Evolutionary conservation across 2,329 filamentous ascomycete species (phyloP), one percentile per base, ranked within the genome.

Genomic region (Fusarium foetens): DNA sequence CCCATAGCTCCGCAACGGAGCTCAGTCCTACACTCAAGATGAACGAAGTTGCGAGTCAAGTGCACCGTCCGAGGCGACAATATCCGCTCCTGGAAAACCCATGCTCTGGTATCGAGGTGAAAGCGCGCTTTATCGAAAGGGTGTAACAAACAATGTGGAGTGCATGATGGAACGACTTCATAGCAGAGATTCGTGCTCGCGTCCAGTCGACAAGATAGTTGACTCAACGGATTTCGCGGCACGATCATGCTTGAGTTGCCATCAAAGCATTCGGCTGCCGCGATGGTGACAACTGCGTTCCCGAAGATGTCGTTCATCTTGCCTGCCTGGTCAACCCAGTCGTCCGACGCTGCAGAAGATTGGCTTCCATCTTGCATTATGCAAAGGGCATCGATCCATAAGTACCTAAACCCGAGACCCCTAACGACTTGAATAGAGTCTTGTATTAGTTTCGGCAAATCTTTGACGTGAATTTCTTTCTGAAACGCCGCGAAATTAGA

Each of bases 261-360:
- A 46, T 55, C 38, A 31, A 55, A 55, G 38, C 38, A 55, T 46
- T 55, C 52, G 27, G 52, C 38, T 55, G 52, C 52, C 38, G 52
- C 52, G 36, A 55, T 55, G 38, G 52, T 55, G 9, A 55, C 52
- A 17, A 31, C 27, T 16, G 52, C 52, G 29, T 46, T 55, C 14
- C 52, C 52, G 38, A 55, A 55, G 10, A 55, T 55, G 17, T 55
- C 52, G 17, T 55, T 55, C 52, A 55, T 55, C 27, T 55, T 55
- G 9, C 38, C 52, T 11, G 52, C 52, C 19, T 55, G 52, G 19
- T 55, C 52, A 33, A 55, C 52, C 52, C 52, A 55, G 38, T 55
- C 52, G 5, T 33, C 52, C 5, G 38, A 55, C 5, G 52, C 52
- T 31, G 17, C n/a, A 45, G 52, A 33, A 14, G 52, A 55, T 12